phyloP scores from a whole-genome alignment of 352 stramenopile species.

The Globisporangium echinulatum region DNA sequence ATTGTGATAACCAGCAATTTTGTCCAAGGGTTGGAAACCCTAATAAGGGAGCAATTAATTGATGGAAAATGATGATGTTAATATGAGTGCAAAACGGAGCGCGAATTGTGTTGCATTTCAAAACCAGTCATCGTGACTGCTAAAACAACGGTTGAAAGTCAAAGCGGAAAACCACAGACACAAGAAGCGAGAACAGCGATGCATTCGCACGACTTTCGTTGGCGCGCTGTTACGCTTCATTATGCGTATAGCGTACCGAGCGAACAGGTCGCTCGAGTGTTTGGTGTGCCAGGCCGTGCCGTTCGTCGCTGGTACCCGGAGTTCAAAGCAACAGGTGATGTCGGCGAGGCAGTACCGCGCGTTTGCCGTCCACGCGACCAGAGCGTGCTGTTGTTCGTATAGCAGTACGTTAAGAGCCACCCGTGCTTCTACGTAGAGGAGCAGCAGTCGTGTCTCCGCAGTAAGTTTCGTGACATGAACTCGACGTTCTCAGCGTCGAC shows the following conservation, averaged over 20 bases:
- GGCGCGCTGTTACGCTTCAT: conserved; percentile 13
- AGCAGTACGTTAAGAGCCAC: neutral
- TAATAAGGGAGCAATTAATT: no score
- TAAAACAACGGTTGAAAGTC: no score
- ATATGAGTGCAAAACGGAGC: no score
- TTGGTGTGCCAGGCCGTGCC: conserved; percentile 6
- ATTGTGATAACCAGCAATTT: no score
- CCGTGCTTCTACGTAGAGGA: neutral
- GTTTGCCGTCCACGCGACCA: neutral
- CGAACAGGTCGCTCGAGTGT: conserved; percentile 6
- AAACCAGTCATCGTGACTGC: no score
- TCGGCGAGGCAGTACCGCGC: neutral
- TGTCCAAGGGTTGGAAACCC: no score
- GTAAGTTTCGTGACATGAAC: neutral
- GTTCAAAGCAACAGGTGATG: neutral
- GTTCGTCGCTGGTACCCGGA: conserved; percentile 10
- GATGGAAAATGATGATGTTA: no score
- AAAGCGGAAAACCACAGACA: no score
- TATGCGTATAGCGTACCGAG: conserved; percentile 16
- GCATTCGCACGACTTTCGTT: conserved; percentile 9
- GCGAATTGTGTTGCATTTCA: no score
- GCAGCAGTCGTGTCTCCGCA: neutral
- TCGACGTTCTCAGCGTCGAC: neutral
- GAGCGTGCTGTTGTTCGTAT: neutral
- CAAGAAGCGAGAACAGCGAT: neutral